Conservation (phyloP, 2,329 filamentous ascomycete genomes). For the Rachicladosporium sp. region DNA sequence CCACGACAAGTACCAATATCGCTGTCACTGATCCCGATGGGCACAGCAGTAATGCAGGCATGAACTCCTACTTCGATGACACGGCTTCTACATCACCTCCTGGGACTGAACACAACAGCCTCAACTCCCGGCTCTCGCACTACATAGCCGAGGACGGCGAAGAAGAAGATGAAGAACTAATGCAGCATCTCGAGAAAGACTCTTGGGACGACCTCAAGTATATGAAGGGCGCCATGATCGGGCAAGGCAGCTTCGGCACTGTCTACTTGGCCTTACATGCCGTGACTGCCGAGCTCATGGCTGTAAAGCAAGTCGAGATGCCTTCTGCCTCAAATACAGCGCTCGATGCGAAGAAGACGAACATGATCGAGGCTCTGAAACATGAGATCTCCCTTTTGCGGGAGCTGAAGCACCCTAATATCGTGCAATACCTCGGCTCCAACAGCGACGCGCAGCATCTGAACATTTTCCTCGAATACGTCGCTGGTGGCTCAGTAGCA, state of each 20-base stretch:
- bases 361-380: constrained; percentile 95
- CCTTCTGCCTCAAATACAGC: constrained; percentile 65
- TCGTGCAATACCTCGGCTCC: constrained; percentile 94
- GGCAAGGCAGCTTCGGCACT: constrained; percentile 90
- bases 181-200: constrained; percentile 81
- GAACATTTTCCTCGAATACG: constrained; percentile 99
- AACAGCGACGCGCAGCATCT: constrained; percentile 82
- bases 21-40: constrained; percentile 68
- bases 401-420: constrained; percentile 89
- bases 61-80: constrained; percentile 78
- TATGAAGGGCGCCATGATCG: constrained; percentile 98
- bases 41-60: constrained; percentile 33
- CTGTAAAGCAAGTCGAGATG: constrained; percentile 94
- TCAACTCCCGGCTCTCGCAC: constrained; percentile 72
- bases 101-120: constrained; percentile 47
- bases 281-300: constrained; percentile 91
- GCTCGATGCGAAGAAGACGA: constrained; percentile 84
- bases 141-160: constrained; percentile 84
- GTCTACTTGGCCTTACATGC: constrained; percentile 93
- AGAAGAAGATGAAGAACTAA: constrained; percentile 77
- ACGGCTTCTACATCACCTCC: constrained; percentile 50
- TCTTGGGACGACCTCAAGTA: constrained; percentile 96
- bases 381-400: constrained; percentile 89
- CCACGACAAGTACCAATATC: constrained; percentile 50
- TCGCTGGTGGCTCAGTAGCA: constrained; percentile 91